Conservation (phyloP, 163 green algal species). For the Coccomyxa subellipsoidea region DNA sequence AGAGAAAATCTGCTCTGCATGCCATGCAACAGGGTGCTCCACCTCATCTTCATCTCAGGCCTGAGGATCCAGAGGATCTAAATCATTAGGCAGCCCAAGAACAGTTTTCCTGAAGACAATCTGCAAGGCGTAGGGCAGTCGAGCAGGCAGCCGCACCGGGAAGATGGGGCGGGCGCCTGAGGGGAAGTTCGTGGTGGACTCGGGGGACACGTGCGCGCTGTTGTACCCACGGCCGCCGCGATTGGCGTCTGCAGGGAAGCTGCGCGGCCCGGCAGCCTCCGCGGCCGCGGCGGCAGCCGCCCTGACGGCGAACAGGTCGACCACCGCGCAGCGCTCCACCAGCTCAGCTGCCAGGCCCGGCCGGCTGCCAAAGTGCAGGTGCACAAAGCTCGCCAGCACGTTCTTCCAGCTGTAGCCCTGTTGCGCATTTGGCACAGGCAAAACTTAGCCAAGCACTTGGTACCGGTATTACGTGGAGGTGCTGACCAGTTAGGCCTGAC, state of each 20-base stretch:
- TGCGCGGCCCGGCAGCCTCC: not conserved
- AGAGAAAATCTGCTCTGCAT: too few species aligned
- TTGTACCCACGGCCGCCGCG: not conserved
- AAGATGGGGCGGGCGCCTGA: not conserved
- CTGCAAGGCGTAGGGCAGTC: too few species aligned
- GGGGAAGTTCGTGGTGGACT: not conserved
- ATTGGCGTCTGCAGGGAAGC: not conserved
- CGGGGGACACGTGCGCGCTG: not conserved
- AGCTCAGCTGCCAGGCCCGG: slow-evolving; percentile 51
- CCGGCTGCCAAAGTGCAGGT: slow-evolving; percentile 79
- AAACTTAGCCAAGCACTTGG: too few species aligned
- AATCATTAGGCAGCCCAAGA: too few species aligned
- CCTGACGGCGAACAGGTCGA: slow-evolving; percentile 30
- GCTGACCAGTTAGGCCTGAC: too few species aligned
- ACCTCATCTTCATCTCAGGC: too few species aligned
- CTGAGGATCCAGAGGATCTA: too few species aligned
- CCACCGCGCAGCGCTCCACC: slow-evolving; percentile 50
- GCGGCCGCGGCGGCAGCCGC: slow-evolving; percentile 3
- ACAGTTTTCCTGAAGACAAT: too few species aligned
- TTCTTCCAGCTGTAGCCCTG: slow-evolving; percentile 70
- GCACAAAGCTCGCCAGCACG: slow-evolving; percentile 77
- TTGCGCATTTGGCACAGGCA: too few species aligned
- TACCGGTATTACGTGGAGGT: too few species aligned
- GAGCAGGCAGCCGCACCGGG: not conserved
- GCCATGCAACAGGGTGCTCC: too few species aligned